Evolutionary conservation across 1,284 basidiomycete genomes (phyloP).

Genomic region (Sphagnurus paluster): DNA sequence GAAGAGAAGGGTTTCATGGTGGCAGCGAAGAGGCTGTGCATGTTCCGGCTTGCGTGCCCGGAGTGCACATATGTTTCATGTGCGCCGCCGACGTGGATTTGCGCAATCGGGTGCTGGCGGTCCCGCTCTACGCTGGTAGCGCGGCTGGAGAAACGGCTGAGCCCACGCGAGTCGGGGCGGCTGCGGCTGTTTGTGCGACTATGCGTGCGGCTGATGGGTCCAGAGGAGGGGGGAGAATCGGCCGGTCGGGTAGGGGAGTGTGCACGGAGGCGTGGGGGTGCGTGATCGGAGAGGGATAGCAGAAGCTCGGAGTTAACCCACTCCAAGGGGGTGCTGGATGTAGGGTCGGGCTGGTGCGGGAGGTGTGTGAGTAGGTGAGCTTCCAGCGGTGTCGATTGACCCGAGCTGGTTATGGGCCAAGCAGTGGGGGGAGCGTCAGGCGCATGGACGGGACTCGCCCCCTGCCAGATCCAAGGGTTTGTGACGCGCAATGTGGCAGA

Average conservation of each 20-base stretch:
- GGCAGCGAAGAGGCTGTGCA: constrained; percentile 55
- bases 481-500: constrained; percentile 62
- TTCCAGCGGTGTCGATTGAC: constrained; percentile 26
- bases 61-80: constrained; percentile 54
- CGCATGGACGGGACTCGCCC: constrained; percentile 34
- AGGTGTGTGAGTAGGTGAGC: constrained; percentile 41
- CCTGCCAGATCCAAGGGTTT: constrained; percentile 58
- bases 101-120: constrained; percentile 13
- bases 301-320: constrained; percentile 84
- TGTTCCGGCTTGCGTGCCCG: constrained; percentile 48
- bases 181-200: constrained; percentile 5
- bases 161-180: constrained; percentile 35
- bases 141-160: constrained; percentile 47
- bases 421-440: constrained; percentile 17
- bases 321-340: constrained; percentile 53
- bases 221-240: constrained; percentile 11
- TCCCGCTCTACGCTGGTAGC: constrained; percentile 48
- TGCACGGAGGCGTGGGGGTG: constrained; percentile 22
- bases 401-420: constrained; percentile 26
- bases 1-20: constrained; percentile 63
- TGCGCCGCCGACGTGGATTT: constrained; percentile 18
- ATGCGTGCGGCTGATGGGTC: constrained; percentile 25
- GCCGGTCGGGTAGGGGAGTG: constrained; percentile 20
- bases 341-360: constrained; percentile 44
- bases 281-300: constrained; percentile 52